Base-by-base conservation (phyloP, 208 protist genomes). In the Acanthamoeba sp. region DNA sequence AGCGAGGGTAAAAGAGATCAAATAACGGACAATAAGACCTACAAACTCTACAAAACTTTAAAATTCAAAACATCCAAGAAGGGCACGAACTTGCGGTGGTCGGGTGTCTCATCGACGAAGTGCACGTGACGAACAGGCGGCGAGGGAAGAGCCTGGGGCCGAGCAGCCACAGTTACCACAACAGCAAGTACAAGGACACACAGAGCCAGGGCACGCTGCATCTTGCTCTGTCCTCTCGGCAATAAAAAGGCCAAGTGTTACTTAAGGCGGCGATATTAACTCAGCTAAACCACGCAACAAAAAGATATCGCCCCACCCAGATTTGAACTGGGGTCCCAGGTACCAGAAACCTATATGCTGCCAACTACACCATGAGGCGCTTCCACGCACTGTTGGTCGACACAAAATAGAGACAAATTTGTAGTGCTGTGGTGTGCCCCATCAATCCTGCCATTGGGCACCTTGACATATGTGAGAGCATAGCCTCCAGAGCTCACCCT, bases 321-420 rank as follows among this genome's bases (percentile, higher is more conserved):
- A 69, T 69, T 69, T 69, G 62, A 69, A 69, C 62, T 69, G 62
- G 62, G 62, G 62, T 69, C 62, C 62, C 62, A 69, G 62, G 62
- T 36, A 69, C 62, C 62, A 69, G 62, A 69, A 69, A 36, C 62
- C 62, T 69, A 34, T 69, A 69, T 69, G 62, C 62, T 69, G 62
- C 62, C 62, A 69, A 69, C 62, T 69, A 69, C 62, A 69, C 62
- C 62, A 69, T 69, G 62, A 69, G 62, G 62, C 62, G 22, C 22
- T 22, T 12, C 55, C 16, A 27, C 16, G 55, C 22, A 22, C 55
- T 62, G 55, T 12, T 22, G 22, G 16, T 62, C 55, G 22, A 22
- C 16, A 62, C 12, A 27, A 62, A 62, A 62, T 12, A 12, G 55
- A 62, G 55, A 22, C 12, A 27, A 12, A 12, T 27, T 62, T 62